phyloP scores from a whole-genome alignment of 768 basidiomycete species.

The Boletus subcaerulescens region DNA sequence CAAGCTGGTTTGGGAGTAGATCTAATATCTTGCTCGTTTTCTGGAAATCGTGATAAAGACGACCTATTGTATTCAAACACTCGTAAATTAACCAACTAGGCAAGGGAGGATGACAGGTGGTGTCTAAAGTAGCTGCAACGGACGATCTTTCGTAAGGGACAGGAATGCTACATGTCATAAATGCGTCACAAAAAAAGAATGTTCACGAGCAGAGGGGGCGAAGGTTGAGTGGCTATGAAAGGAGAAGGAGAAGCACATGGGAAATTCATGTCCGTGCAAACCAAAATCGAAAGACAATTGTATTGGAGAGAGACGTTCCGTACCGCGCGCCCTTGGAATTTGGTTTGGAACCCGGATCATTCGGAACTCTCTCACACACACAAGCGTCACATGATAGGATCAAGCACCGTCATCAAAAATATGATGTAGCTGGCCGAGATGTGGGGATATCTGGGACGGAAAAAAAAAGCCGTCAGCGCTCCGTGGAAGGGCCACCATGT shows the following conservation, averaged over 20 bases:
- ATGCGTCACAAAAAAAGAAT: slow-evolving; percentile 12
- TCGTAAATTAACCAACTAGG: slow-evolving; percentile 23
- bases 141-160: slow-evolving; percentile 12
- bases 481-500: slow-evolving; percentile 27
- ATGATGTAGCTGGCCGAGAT: no score
- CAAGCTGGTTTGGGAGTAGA: slow-evolving; percentile 55
- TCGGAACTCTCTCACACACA: slow-evolving; percentile 9
- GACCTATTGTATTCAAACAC: not conserved
- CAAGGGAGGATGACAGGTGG: slow-evolving; percentile 6
- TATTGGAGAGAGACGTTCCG: not conserved
- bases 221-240: slow-evolving; percentile 11
- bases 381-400: slow-evolving; percentile 5
- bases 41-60: slow-evolving; percentile 6
- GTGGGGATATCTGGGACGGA: not conserved
- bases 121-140: slow-evolving; percentile 13
- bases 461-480: slow-evolving; percentile 19
- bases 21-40: not conserved
- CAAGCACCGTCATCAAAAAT: not conserved
- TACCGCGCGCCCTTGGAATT: not conserved
- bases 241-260: not conserved
- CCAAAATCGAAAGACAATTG: no score
- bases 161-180: slow-evolving; percentile 22
- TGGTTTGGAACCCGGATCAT: slow-evolving; percentile 8
- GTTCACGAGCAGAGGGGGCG: slow-evolving; percentile 6
- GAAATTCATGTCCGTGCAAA: slow-evolving; percentile 22